Evolutionary conservation across 768 basidiomycete species (phyloP).

Genomic region (Rhodotorula paludigena): DNA sequence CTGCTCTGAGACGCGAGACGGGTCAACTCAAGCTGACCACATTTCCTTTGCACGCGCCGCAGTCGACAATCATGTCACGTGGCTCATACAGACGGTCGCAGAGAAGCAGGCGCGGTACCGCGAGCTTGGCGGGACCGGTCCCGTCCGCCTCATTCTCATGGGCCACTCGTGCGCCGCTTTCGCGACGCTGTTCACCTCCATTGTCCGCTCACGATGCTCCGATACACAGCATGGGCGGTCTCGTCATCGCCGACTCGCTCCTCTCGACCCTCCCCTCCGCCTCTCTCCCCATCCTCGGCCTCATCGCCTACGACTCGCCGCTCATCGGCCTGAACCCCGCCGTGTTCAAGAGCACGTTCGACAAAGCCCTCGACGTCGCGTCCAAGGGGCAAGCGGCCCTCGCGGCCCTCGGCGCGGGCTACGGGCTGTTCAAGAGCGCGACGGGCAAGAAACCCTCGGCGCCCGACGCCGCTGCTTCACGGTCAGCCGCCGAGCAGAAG

Average conservation of each 20-base stretch:
- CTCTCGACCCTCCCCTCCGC: conserved; percentile 20
- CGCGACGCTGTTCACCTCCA: not conserved
- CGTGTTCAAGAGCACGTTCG: conserved; percentile 33
- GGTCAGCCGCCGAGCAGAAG: not conserved
- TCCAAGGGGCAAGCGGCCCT: conserved; percentile 27
- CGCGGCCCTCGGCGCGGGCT: conserved; percentile 23
- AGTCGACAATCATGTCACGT: conserved; percentile 29
- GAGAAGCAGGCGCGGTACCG: conserved; percentile 18
- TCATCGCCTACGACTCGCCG: conserved; percentile 35
- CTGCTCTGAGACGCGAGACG: not conserved
- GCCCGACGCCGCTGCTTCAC: not conserved
- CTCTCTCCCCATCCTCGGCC: conserved; percentile 30
- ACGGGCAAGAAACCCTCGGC: not conserved
- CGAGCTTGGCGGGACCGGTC: conserved; percentile 22
- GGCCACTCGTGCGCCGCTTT: conserved; percentile 39
- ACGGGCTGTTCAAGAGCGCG: conserved; percentile 18
- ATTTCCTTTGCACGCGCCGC: too few species aligned
- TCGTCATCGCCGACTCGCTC: conserved; percentile 35
- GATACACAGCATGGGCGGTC: conserved; percentile 32
- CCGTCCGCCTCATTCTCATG: conserved; percentile 14
- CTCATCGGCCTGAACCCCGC: conserved; percentile 32
- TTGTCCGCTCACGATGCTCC: not conserved
- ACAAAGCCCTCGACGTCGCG: conserved; percentile 31
- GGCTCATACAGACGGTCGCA: conserved; percentile 11
- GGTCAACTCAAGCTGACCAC: not conserved